Evolutionary conservation across 2,329 filamentous ascomycete species (phyloP).

Genomic region (Colletotrichum abscissum): DNA sequence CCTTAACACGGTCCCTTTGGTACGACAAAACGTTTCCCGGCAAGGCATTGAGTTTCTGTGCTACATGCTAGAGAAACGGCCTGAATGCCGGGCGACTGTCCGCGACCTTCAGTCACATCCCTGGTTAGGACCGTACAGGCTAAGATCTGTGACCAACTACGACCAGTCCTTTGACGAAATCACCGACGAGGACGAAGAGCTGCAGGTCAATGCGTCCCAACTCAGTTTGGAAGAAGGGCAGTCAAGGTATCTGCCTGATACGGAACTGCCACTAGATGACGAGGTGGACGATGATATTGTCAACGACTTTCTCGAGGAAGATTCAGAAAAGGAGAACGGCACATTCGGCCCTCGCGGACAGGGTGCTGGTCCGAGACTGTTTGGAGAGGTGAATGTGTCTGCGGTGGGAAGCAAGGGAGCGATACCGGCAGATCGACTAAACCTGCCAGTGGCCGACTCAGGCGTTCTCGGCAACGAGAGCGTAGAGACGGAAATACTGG

Average conservation of each 20-base stretch:
- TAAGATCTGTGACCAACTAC: conserved; percentile 42
- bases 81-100: conserved; percentile 80
- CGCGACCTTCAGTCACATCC: conserved; percentile 75
- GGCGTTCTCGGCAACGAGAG: conserved; percentile 46
- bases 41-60: conserved; percentile 79
- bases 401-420: conserved; percentile 65
- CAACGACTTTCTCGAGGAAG: conserved; percentile 64
- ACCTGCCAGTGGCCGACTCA: conserved; percentile 54
- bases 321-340: conserved; percentile 84
- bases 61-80: conserved; percentile 85
- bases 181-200: conserved; percentile 66
- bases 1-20: conserved; percentile 74
- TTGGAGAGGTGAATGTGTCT: conserved; percentile 66
- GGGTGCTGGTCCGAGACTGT: conserved; percentile 54
- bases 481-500: conserved; percentile 54
- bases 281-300: conserved; percentile 51
- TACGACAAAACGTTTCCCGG: conserved; percentile 68
- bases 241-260: conserved; percentile 30
- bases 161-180: conserved; percentile 70
- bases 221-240: conserved; percentile 68
- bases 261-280: conserved; percentile 42
- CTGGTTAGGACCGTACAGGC: conserved; percentile 70
- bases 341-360: conserved; percentile 67
- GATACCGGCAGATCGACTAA: conserved; percentile 60
- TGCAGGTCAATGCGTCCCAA: conserved; percentile 71